Evolutionary conservation across 1,284 basidiomycete genomes (phyloP), one percentile per base, ranked within the genome.

Genomic region (Kalmanozyma brasiliensis): DNA sequence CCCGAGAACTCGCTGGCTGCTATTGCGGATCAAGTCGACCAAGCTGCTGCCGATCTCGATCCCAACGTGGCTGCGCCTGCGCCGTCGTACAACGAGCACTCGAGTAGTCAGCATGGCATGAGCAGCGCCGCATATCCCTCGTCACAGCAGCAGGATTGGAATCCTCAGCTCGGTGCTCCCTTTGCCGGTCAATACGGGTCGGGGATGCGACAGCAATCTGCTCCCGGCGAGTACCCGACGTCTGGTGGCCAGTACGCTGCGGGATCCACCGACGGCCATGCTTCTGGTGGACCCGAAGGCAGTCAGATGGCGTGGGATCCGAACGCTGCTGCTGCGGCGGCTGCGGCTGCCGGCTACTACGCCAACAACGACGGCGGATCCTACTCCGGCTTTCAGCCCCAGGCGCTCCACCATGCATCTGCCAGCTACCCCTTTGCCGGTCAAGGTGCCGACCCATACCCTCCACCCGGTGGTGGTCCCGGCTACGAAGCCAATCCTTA

Each of bases 1-100:
- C 72, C 75, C 0, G 62, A 76, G 8, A 69, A 78, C 51, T 69
- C 64, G 38, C 36, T 78, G 6, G 72, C 67, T n/a, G 76, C 76
- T 22, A 78, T 78, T 23, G 64, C 74, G 6, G 62, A 71, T 22
- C 63, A 76, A 24, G 65, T 78, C 26, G 76, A 78, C 23, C 65
- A 73, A 32, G 62, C 74, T 19, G 74, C 76, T 0, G 66, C 63
- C 5, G 68, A 76, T 32, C 56, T 77, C 29, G 61, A 72, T 48
- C 52, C 48, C 19, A 56, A 67, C 35, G 33, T 35, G 2, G 5
- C 42, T 13, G 33, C 55, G 1, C 26, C 16, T 14, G 52, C 52
- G 2, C 49, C 52, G 8, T 61, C 56, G 10, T 44, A 61, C 7
- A 52, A n/a, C 20, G 56, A 45, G 7, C 49, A 57, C 23, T 49